These are phyloP conservation scores for Benincasa hispida DNA, from an alignment of 306 rosid species.

Conservation along the genomic window DNA sequence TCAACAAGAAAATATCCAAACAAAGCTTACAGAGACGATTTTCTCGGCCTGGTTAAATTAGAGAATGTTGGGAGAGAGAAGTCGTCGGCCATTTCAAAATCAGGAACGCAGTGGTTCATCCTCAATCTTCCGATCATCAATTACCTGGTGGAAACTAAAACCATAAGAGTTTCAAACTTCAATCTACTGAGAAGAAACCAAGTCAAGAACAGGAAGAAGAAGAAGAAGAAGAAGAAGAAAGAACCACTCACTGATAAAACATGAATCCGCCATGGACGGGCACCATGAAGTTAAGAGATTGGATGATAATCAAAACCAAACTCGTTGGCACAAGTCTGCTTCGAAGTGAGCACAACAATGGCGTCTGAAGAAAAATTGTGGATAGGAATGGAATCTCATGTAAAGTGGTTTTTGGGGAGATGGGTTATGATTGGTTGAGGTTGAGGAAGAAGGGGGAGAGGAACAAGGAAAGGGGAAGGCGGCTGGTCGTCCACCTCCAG, in stretches of 20 bases:
- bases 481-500: neutral
- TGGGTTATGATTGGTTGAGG: neutral
- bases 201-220: neutral
- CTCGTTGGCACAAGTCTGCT: neutral
- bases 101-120: constrained; percentile 68
- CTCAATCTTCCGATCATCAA: neutral
- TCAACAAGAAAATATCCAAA: neutral
- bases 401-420: neutral
- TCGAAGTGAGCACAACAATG: neutral
- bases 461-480: neutral
- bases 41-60: constrained; percentile 22
- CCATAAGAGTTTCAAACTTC: neutral
- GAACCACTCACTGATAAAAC: neutral
- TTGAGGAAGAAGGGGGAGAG: neutral
- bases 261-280: neutral
- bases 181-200: neutral
- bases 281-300: neutral
- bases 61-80: constrained; percentile 24
- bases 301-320: neutral
- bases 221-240: neutral
- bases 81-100: constrained; percentile 43
- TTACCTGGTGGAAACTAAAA: neutral
- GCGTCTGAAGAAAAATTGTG: neutral
- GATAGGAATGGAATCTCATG: neutral
- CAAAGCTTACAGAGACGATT: constrained; percentile 28